These are phyloP conservation scores for Mitragyna speciosa DNA, from an alignment of 257 asterid genomes.

Conservation along the genomic window DNA sequence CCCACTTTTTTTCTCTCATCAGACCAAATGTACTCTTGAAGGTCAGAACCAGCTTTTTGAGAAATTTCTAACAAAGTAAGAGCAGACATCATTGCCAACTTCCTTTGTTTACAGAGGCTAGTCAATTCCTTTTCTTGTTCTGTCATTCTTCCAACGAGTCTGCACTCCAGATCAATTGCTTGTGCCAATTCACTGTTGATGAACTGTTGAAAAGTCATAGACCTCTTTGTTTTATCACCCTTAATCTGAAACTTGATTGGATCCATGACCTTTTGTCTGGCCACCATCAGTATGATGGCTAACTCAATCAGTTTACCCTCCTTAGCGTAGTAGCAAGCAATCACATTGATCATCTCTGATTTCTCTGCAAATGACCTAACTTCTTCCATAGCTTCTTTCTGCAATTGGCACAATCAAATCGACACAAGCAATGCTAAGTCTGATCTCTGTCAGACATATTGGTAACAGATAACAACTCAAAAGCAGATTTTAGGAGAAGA, in stretches of 20 bases:
- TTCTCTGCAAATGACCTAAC: background rate
- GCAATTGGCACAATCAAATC: background rate
- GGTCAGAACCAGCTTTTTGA: background rate
- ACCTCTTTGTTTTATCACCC: background rate
- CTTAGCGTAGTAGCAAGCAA: background rate
- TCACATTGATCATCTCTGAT: background rate
- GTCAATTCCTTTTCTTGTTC: background rate
- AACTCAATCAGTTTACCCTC: background rate
- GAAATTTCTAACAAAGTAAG: background rate
- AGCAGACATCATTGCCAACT: background rate
- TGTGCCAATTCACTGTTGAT: background rate
- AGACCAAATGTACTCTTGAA: background rate
- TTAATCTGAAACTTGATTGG: background rate
- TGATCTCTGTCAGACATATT: too few relatives aligned
- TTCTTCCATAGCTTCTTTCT: background rate
- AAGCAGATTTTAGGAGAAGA: background rate
- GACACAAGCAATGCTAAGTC: background rate
- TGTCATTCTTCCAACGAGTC: background rate
- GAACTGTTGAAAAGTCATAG: background rate
- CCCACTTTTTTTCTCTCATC: background rate
- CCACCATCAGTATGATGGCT: background rate
- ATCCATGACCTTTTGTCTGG: background rate
- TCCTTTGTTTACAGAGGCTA: background rate
- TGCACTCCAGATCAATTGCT: background rate
- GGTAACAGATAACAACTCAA: too few relatives aligned